phyloP scores from a whole-genome alignment of 2,329 filamentous ascomycete genomes.

The Epichloe typhina region DNA sequence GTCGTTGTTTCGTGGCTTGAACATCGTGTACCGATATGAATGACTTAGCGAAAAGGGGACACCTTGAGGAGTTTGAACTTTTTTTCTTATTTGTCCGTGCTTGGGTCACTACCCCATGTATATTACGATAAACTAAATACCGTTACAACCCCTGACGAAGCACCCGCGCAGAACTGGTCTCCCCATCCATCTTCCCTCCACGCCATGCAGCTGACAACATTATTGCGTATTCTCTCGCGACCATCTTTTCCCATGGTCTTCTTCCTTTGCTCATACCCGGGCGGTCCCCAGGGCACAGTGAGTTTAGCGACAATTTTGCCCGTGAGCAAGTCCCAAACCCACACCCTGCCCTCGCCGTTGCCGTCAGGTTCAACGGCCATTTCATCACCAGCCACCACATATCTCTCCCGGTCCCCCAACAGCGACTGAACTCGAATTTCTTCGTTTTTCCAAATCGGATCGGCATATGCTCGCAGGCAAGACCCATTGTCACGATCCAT shows the following conservation, averaged over 20 bases:
- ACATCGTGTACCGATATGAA: slow-evolving; percentile 2
- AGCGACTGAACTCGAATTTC: slow-evolving; percentile 63
- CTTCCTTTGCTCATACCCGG: slow-evolving; percentile 33
- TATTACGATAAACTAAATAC: slow-evolving; percentile 37
- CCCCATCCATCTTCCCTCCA: slow-evolving; percentile 51
- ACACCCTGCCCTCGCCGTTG: slow-evolving; percentile 44
- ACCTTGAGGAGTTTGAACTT: background rate
- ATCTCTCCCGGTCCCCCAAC: slow-evolving; percentile 62
- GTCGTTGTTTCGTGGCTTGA: background rate
- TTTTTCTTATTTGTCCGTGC: background rate
- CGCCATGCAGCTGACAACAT: slow-evolving; percentile 48
- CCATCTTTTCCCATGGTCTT: slow-evolving; percentile 45
- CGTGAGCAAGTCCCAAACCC: slow-evolving; percentile 74
- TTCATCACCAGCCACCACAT: slow-evolving; percentile 73
- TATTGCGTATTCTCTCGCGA: slow-evolving; percentile 43
- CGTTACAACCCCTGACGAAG: slow-evolving; percentile 52
- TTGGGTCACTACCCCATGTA: background rate
- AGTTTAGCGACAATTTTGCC: slow-evolving; percentile 55
- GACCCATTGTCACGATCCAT: slow-evolving; percentile 68
- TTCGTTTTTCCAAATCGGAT: slow-evolving; percentile 46
- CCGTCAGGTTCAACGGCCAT: slow-evolving; percentile 20
- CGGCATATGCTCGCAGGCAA: slow-evolving; percentile 58
- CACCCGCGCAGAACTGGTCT: slow-evolving; percentile 51
- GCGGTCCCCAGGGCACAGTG: slow-evolving; percentile 41
- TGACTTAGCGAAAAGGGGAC: slow-evolving; percentile 2